phyloP scores from a whole-genome alignment of 2,329 filamentous ascomycete genomes.

The Alternaria ethzedia region DNA sequence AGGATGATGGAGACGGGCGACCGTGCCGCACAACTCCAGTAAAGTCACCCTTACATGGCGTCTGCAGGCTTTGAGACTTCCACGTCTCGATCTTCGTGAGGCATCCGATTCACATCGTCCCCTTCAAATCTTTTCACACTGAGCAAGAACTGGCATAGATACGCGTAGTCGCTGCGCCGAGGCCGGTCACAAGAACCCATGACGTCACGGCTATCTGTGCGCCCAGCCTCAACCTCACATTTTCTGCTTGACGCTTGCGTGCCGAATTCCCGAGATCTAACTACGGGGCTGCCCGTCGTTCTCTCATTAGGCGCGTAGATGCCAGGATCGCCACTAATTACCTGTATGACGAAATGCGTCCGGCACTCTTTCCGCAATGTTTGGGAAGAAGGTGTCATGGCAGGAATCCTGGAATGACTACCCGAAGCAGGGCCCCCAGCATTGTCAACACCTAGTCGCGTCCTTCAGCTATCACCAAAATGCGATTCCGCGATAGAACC shows the following conservation, averaged over 20 bases:
- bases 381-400: background rate
- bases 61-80: background rate
- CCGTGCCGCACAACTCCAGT: background rate
- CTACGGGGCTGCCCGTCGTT: background rate
- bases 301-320: constrained; percentile 1
- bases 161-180: background rate
- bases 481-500: constrained; percentile 30
- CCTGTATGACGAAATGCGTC: constrained; percentile 10
- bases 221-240: background rate
- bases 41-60: background rate
- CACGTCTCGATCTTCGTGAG: background rate
- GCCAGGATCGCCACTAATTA: background rate
- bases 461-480: constrained; percentile 1
- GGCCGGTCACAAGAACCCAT: background rate
- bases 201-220: constrained; percentile 3
- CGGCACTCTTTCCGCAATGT: background rate
- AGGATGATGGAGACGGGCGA: background rate
- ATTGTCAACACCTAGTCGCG: background rate
- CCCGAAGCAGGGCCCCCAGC: background rate
- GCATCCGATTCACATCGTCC: background rate
- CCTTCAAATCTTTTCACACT: background rate
- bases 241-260: background rate
- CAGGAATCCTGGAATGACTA: constrained; percentile 2
- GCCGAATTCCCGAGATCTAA: constrained; percentile 6
- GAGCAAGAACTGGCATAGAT: background rate